These are phyloP conservation scores for Yamadazyma laniorum DNA, from an alignment of 805 yeast genomes.

Conservation along the genomic window DNA sequence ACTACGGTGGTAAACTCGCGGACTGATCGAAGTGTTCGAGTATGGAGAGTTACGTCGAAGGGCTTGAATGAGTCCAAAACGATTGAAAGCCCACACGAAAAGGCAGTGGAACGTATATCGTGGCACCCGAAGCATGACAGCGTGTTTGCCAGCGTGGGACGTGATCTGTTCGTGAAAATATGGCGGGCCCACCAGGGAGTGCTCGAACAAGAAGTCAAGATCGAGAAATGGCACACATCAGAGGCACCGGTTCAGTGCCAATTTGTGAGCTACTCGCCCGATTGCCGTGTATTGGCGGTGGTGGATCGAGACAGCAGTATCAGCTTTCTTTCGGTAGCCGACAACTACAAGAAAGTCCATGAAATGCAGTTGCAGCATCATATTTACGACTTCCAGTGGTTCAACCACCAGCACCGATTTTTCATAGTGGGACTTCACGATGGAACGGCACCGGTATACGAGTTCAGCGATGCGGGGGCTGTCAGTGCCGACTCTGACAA, in stretches of 20 bases:
- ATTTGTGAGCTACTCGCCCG: constrained; percentile 40
- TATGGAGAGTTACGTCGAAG: constrained; percentile 34
- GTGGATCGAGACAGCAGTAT: constrained; percentile 41
- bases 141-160: constrained; percentile 48
- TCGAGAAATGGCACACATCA: constrained; percentile 17
- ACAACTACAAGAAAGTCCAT: constrained; percentile 28
- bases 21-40: constrained; percentile 41
- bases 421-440: constrained; percentile 42
- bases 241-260: constrained; percentile 12
- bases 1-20: constrained; percentile 42
- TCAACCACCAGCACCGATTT: constrained; percentile 36
- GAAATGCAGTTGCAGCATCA: constrained; percentile 23
- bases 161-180: constrained; percentile 44
- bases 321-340: constrained; percentile 29
- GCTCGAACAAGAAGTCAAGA: constrained; percentile 28
- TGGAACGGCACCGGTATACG: constrained; percentile 41
- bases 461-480: constrained; percentile 12
- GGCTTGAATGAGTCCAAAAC: constrained; percentile 34
- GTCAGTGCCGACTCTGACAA: no score
- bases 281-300: constrained; percentile 47
- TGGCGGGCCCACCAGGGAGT: constrained; percentile 44
- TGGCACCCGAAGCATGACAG: constrained; percentile 52
- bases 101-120: constrained; percentile 38
- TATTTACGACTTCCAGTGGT: constrained; percentile 46
- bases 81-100: constrained; percentile 41